These are phyloP conservation scores for Pachysandra terminalis DNA, from an alignment of 164 flowering plant species.

Conservation along the genomic window DNA sequence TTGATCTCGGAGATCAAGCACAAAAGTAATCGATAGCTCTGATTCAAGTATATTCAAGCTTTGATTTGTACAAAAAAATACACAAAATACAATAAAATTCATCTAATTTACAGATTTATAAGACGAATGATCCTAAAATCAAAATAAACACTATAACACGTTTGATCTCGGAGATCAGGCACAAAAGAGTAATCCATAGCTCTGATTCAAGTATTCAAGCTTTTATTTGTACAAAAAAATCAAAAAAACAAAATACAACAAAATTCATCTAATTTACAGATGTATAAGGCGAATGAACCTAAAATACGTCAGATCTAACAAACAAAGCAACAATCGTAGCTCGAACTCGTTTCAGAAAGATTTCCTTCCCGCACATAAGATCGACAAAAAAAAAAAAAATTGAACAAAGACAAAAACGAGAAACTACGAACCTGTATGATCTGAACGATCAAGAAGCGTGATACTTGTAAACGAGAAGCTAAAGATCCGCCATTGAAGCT, in stretches of 20 bases:
- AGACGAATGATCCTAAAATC: no score
- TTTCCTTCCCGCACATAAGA: not conserved
- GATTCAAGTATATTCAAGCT: not conserved
- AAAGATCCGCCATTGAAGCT: not conserved
- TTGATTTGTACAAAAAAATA: no score
- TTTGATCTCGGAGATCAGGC: not conserved
- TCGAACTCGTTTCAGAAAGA: not conserved
- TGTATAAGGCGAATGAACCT: no score
- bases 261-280: not conserved
- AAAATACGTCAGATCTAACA: not conserved
- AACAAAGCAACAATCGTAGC: not conserved
- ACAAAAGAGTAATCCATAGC: not conserved
- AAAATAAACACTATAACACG: no score
- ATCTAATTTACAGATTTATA: no score
- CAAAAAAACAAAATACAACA: no score
- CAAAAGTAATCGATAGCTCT: not conserved
- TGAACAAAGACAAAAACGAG: not conserved
- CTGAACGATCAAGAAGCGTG: slow-evolving; percentile 4
- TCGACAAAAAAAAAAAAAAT: not conserved
- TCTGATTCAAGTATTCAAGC: not conserved
- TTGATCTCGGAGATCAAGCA: not conserved
- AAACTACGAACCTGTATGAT: not conserved
- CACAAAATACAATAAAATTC: not conserved
- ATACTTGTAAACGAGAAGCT: slow-evolving; percentile 1
- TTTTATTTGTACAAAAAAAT: no score